These are phyloP conservation scores for Camelina sativa DNA, from an alignment of 345 rosid species.

Conservation along the genomic window DNA sequence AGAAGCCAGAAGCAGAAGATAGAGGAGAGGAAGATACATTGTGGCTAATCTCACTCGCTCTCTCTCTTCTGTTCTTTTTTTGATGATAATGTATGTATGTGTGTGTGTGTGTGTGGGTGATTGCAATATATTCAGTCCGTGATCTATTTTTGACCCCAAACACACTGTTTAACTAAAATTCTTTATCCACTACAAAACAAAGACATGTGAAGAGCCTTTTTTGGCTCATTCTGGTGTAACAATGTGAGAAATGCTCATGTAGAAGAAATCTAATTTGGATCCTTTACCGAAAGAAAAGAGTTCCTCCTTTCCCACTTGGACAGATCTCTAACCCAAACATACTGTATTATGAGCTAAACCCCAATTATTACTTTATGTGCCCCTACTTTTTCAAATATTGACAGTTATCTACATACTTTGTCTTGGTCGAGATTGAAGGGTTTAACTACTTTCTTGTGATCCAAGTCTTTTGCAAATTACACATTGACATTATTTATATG, in stretches of 20 bases:
- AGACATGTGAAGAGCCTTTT: constrained; percentile 77
- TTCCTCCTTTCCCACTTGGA: not conserved
- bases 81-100: constrained; percentile 37
- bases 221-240: constrained; percentile 48
- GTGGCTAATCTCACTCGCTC: constrained; percentile 28
- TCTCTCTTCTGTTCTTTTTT: constrained; percentile 15
- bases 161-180: constrained; percentile 50
- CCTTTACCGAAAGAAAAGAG: constrained; percentile 28
- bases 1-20: constrained; percentile 49
- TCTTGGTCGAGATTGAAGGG: constrained; percentile 7
- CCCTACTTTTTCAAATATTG: not conserved
- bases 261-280: constrained; percentile 20
- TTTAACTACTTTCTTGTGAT: constrained; percentile 35
- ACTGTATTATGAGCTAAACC: constrained; percentile 19
- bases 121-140: constrained; percentile 61
- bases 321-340: not conserved
- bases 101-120: constrained; percentile 26
- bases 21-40: constrained; percentile 51
- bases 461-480: constrained; percentile 21
- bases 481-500: not conserved
- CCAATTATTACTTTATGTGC: constrained; percentile 14
- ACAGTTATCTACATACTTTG: constrained; percentile 7
- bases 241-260: constrained; percentile 26
- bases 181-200: constrained; percentile 66
- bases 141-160: constrained; percentile 60